Conservation (phyloP, 306 rosid species). For the Cicer arietinum region DNA sequence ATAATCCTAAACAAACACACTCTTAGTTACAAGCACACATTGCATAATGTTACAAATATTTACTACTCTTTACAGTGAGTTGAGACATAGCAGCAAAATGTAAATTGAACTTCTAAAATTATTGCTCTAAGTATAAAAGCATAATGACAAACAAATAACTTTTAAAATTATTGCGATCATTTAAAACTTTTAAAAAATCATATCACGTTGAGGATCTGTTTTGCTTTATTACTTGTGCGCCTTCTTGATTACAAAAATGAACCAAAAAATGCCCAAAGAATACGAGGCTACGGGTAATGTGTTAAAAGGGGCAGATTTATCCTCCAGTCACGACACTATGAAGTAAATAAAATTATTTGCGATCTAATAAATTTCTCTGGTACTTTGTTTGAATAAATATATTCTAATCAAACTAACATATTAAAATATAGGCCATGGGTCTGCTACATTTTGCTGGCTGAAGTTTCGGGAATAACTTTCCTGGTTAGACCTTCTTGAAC, state of each 20-base stretch:
- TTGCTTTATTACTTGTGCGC: background rate
- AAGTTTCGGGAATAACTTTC: slow-evolving; percentile 41
- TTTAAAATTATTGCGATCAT: background rate
- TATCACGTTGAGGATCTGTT: background rate
- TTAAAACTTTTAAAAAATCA: background rate
- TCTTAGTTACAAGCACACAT: too few relatives aligned
- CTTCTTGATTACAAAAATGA: background rate
- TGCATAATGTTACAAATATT: too few relatives aligned
- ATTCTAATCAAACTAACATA: slow-evolving; percentile 16
- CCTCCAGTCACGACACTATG: background rate
- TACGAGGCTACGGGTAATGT: background rate
- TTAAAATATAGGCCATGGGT: background rate
- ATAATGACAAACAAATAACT: too few relatives aligned
- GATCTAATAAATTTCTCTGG: background rate
- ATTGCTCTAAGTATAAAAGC: too few relatives aligned
- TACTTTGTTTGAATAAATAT: background rate
- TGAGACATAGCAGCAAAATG: too few relatives aligned
- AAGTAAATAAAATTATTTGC: background rate
- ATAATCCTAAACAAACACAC: too few relatives aligned
- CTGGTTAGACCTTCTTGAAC: slow-evolving; percentile 88
- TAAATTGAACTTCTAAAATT: too few relatives aligned
- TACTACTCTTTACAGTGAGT: too few relatives aligned
- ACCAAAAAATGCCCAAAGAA: background rate
- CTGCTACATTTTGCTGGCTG: slow-evolving; percentile 27
- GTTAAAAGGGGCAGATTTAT: background rate